Base-by-base conservation (phyloP, 208 protist genomes). In the Tritrichomonas musculus region DNA sequence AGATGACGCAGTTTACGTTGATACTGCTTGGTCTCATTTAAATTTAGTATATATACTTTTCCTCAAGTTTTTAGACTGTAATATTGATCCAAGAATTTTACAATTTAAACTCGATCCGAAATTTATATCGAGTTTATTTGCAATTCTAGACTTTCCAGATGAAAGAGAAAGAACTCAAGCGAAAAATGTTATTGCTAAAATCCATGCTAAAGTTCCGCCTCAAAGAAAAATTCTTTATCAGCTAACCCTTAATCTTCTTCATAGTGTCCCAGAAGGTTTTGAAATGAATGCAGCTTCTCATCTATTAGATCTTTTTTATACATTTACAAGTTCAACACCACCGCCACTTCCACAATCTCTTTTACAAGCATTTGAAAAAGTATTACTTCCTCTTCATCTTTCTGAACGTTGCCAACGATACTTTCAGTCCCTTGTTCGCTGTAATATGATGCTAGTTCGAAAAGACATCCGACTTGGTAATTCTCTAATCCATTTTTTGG, bases 111-210 rank as follows among this genome's bases (percentile, higher is more conserved):
- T 88, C 22, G 33, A 25, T 36, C 77, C 77, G 14, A 88, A 88
- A 57, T 88, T 88, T 39, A 88, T 88, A 57, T 57, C 77, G 1
- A 44, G 41, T 1, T 39, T 88, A 0, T 88, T 57, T 36, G 77
- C 77, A 14, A 33, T 88, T 53, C 30, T 88, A 22, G 77, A 88
- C 20, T 88, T 88, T 17, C 77, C 77, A 39, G 77, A 88, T 88
- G 77, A 88, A 30, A 13, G 77, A 44, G 77, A 88, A 57, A 88
- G 77, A 11, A 33, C 27, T 20, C 77, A 88, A 88, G 77, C 77
- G 0, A 88, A 88, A 57, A 13, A 41, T 39, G 77, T 88, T 39
- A 88, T 88, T 39, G 41, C 77, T 8, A 20, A 11, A 1, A 88
- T 88, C 25, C 57, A 47, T 60, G 57, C 53, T 47, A 57, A 88